Evolutionary conservation across 495 filamentous ascomycete genomes (phyloP).

Genomic region (Neurospora sp.): DNA sequence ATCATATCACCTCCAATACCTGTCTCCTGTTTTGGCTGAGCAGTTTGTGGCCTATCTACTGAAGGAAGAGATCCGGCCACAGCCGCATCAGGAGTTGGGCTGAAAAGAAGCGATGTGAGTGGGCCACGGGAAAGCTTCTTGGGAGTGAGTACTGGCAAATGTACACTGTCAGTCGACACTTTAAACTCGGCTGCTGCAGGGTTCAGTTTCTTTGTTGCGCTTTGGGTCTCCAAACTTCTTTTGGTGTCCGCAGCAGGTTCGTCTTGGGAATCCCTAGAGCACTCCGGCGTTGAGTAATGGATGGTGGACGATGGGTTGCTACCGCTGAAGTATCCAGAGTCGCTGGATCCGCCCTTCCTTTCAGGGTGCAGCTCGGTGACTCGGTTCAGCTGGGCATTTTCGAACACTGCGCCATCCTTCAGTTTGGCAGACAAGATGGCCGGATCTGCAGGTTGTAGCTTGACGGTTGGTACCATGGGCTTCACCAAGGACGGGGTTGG

Average conservation of each 20-base stretch:
- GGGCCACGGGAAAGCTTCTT: constrained; percentile 14
- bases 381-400: neutral
- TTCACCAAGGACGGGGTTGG: neutral
- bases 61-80: neutral
- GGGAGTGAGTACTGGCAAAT: constrained; percentile 3
- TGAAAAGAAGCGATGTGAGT: constrained; percentile 3
- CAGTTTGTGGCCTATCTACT: neutral
- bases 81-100: neutral
- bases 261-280: neutral
- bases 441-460: constrained; percentile 3
- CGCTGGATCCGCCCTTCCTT: neutral
- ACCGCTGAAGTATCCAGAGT: constrained; percentile 11
- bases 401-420: constrained; percentile 2
- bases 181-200: constrained; percentile 23
- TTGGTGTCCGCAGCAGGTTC: neutral
- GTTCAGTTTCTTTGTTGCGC: constrained; percentile 13
- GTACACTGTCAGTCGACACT: neutral
- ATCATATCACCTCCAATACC: neutral
- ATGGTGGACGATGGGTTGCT: neutral
- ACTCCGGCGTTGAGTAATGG: neutral
- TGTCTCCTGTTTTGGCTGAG: neutral
- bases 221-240: neutral
- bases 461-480: neutral
- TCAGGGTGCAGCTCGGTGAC: neutral
- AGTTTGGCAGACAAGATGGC: constrained; percentile 14